Base-by-base conservation (phyloP, 2,329 filamentous ascomycete genomes). In the Cladosporium sp. region DNA sequence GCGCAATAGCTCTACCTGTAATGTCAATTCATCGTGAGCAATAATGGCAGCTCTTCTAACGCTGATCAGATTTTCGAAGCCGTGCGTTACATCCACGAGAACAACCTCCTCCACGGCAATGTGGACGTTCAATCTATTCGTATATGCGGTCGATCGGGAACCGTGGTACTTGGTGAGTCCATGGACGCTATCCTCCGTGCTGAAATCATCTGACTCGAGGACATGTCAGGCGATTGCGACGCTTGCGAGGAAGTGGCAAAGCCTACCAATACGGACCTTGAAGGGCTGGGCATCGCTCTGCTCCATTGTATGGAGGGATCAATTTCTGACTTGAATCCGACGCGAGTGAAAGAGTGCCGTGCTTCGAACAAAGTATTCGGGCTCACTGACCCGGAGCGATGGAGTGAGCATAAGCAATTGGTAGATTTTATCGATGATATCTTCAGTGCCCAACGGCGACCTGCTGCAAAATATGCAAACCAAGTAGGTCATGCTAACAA, bases 381-480 rank as follows among this genome's bases (percentile, higher is more conserved):
- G 25, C 38, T 41, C 12, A 41, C 9, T 16, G 15, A 15, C 19
- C 19, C 19, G 12, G 38, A 41, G 38, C 15, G 19, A 22, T 41
- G 16, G 38, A 41, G 38, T 25, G 13, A 22, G 19, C 13, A 41
- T 27, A 41, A 27, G 15, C 19, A 41, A 16, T 25, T 27, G 16
- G 25, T 41, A 22, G 38, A 41, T 41, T 41, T 41, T 12, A 25
- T 41, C 25, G 38, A 41, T 22, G 19, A 41, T 41, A n/a, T 25
- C 19, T 41, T 41, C 19, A 36, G 32, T 36, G 32, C 32, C 15
- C n/a, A 36, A 15, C 7, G n/a, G 32, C 7, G n/a, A 15, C 32
- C 32, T 36, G 32, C n/a, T 36, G 32, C n/a, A 9, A 36, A 36
- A 36, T 36, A 9, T 15, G n/a, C n/a, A 15, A 36, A 15, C 7